Evolutionary conservation across 2,329 filamentous ascomycete species (phyloP), one percentile per base, ranked within the genome.

Genomic region (Fusarium sp.): DNA sequence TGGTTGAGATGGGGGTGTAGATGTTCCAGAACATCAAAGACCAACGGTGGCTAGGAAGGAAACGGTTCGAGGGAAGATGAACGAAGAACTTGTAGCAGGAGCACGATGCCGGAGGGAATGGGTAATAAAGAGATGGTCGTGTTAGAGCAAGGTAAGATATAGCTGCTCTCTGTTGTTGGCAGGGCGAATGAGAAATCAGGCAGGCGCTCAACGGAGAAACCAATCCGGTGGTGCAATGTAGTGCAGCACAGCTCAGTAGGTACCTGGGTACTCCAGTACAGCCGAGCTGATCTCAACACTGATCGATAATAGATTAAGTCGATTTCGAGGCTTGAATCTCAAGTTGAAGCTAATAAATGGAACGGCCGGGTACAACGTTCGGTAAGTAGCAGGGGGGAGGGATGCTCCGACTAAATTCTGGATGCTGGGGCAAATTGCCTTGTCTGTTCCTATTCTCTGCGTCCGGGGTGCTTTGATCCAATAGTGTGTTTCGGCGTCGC

Each of bases 181-280:
- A 46, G 41, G 31, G 15, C 21, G 21, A 25, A 31, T 38, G 55
- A 46, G 38, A 38, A 39, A 29, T 39, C 57, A 63, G 70, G 57
- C 60, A 64, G 59, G 52, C 56, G 39, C 45, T 45, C 25, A 44
- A 66, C 52, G 70, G 70, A 73, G 70, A 61, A 73, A 59, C 55
- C 62, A 51, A 68, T 61, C 62, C 70, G 66, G 66, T 8, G 39
- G 21, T 51, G 66, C 51, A 60, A 25, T 25, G 65, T 3, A 56
- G 46, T 35, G 44, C 25, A 49, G 44, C 25, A 41, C 25, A 38
- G 29, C 46, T 49, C 46, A 51, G n/a, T n/a, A n/a, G 10, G 12
- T n/a, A n/a, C 29, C 48, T 35, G 48, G 21, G 46, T 15, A 8
- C 46, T 35, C 33, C 33, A 27, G 44, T 15, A 7, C 38, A 52